Base-by-base conservation (phyloP, 1,139 yeast genomes). In the Suhomyces terraborum region DNA sequence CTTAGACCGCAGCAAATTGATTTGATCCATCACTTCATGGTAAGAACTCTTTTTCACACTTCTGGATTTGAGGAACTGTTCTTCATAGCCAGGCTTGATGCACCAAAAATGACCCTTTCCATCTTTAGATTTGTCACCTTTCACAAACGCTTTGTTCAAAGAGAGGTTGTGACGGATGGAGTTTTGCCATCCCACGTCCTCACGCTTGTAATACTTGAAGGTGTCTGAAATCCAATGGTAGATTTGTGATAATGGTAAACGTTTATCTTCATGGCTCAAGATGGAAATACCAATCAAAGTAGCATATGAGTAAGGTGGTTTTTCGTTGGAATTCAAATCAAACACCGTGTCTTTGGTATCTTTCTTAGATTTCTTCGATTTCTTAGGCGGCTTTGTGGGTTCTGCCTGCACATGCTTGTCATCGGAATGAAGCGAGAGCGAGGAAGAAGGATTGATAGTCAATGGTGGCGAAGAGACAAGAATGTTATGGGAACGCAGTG, bases 31-130 rank as follows among this genome's bases (percentile, higher is more conserved):
- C 4, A 71, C 70, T 51, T 70, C 76, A 42, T 70, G 73, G 52
- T 67, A 69, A 38, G 72, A 67, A 45, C 66, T 61, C 52, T 71
- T 75, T 53, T 73, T 76, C 31, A 67, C 70, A 40, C 70, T 63
- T 54, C 82, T 77, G 6, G 79, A 80, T 57, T 82, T 86, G 55
- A 87, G 73, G 56, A 93, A 93, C 61, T 84, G 88, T 49, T 80
- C 80, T 62, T 91, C 97, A 56, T 75, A 80, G 4, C 95, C 96
- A 17, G 79, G 72, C 48, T 84, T 89, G 41, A 93, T 88, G 53
- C 87, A 82, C 98, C 98, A 94, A 63, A 85, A 93, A 66, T 91
- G 96, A 24, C 98, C 98, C 66, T 93, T 93, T 6, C 98, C 98
- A 62, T 88, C 95, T 53, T 87, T 85, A 12, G 96, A 91, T 59